A percentile compares a stretch with the other conserved stretches of the same genome.
phyloP scores from a whole-genome alignment of 192 early-diverging fungal genomes.

The Lobosporangium transversale region DNA sequence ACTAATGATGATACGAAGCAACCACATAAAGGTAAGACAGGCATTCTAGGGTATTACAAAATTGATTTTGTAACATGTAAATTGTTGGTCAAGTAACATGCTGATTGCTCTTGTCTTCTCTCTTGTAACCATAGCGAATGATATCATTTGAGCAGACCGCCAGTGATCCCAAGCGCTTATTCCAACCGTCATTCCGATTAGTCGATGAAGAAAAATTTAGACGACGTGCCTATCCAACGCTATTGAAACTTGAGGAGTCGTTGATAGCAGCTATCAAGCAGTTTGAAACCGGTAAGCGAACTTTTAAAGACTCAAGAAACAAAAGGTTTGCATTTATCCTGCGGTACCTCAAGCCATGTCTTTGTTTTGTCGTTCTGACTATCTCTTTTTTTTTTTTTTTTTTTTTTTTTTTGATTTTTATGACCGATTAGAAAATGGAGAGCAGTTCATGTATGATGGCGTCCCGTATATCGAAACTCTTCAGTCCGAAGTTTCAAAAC shows the following conservation, averaged over 20 bases:
- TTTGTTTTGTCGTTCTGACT: no score
- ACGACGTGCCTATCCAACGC: constrained; percentile 78
- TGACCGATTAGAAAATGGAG: constrained; percentile 5
- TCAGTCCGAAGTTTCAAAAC: constrained; percentile 56
- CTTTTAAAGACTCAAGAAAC: no score
- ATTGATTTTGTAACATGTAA: not conserved
- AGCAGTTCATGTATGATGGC: constrained; percentile 38
- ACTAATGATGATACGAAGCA: constrained; percentile 58
- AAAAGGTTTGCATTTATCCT: not conserved
- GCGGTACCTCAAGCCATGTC: not conserved
- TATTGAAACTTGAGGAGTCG: constrained; percentile 70
- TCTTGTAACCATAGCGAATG: constrained; percentile 62
- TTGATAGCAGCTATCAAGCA: constrained; percentile 62
- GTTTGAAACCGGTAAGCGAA: constrained; percentile 63
- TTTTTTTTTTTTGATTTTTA: not conserved
- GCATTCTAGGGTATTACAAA: no score
- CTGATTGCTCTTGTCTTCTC: not conserved
- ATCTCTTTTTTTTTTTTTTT: not conserved
- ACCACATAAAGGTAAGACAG: constrained; percentile 57
- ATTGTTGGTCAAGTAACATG: no score
- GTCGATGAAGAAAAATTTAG: constrained; percentile 85
- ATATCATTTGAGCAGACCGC: constrained; percentile 81
- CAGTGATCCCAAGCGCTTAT: constrained; percentile 77
- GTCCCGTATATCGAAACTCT: constrained; percentile 26
- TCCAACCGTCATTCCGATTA: constrained; percentile 79